Conservation (phyloP, 208 protist species). For the Angomonas deanei region DNA sequence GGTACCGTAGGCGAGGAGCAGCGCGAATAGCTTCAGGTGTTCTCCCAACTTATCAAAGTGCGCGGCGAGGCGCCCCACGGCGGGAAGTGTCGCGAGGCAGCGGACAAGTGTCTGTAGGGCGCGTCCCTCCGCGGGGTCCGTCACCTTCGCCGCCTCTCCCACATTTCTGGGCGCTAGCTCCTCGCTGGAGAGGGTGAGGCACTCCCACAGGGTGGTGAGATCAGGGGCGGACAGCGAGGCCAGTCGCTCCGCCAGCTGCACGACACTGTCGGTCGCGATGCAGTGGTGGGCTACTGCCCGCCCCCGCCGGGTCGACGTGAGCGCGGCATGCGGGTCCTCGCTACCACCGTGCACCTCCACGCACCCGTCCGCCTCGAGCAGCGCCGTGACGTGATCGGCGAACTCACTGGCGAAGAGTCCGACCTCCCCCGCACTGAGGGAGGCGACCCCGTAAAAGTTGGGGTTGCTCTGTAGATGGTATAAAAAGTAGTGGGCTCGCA, state of each 20-base stretch:
- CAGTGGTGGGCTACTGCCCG: constrained; percentile 54
- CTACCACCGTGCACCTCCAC: constrained; percentile 18
- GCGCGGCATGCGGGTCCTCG: constrained; percentile 24
- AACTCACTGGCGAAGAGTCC: constrained; percentile 73
- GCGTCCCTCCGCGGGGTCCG: constrained; percentile 38
- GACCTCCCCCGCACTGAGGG: constrained; percentile 38
- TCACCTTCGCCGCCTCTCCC: constrained; percentile 59
- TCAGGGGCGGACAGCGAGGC: constrained; percentile 9
- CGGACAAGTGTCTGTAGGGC: constrained; percentile 67
- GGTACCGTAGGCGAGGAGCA: constrained; percentile 66
- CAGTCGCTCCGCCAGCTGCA: constrained; percentile 23
- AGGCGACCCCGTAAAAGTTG: constrained; percentile 75
- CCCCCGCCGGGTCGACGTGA: constrained; percentile 54
- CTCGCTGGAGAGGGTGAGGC: constrained; percentile 31
- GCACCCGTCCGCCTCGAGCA: constrained; percentile 44
- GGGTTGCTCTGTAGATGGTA: constrained; percentile 67
- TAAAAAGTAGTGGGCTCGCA: constrained; percentile 82
- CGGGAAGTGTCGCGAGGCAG: constrained; percentile 34
- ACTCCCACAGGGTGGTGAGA: constrained; percentile 35
- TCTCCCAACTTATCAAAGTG: constrained; percentile 38
- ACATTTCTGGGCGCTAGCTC: constrained; percentile 53
- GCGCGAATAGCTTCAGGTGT: constrained; percentile 60
- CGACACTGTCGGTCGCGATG: constrained; percentile 49
- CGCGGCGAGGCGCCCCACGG: constrained; percentile 56
- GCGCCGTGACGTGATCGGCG: constrained; percentile 43